Percentiles rank a stretch among this genome's conserved stretches.
Evolutionary conservation across 495 filamentous ascomycete genomes (phyloP).

Genomic region (Aspergillus panamensis): DNA sequence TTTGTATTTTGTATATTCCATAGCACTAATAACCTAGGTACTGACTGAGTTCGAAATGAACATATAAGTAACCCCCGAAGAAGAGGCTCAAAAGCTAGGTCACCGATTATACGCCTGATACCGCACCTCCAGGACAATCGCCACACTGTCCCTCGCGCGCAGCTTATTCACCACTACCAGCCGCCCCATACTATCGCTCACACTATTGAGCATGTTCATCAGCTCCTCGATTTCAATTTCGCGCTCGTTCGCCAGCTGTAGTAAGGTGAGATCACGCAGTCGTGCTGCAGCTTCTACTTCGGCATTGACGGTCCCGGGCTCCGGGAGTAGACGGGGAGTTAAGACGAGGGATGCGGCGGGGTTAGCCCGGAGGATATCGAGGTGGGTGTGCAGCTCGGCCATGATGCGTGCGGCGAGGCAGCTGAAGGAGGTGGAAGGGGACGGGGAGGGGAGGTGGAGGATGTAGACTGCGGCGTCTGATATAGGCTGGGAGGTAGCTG

Average conservation of each 20-base stretch:
- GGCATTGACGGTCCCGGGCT: conserved; percentile 18
- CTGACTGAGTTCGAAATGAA: too few species aligned
- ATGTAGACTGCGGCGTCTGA: conserved; percentile 33
- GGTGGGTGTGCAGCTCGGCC: conserved; percentile 23
- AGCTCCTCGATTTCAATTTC: conserved; percentile 23
- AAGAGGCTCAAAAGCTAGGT: background rate
- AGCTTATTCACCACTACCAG: conserved; percentile 34
- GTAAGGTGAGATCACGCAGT: conserved; percentile 25
- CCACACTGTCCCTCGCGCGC: conserved; percentile 6
- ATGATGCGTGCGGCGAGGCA: conserved; percentile 14
- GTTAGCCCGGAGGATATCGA: conserved; percentile 22
- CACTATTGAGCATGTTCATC: conserved; percentile 23
- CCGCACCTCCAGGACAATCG: conserved; percentile 23
- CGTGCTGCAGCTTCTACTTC: conserved; percentile 24
- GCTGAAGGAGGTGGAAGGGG: conserved; percentile 5
- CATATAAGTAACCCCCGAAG: too few species aligned
- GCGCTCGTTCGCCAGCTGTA: conserved; percentile 30
- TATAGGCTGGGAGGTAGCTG: conserved; percentile 25
- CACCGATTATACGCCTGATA: conserved; percentile 23
- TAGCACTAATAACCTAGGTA: too few species aligned
- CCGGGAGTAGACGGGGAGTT: conserved; percentile 19
- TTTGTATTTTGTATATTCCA: too few species aligned
- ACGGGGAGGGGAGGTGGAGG: conserved; percentile 23
- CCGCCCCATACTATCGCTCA: conserved; percentile 25
- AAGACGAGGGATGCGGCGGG: conserved; percentile 20